phyloP scores from a whole-genome alignment of 208 protist species.

The Wallacemonas sp. region DNA sequence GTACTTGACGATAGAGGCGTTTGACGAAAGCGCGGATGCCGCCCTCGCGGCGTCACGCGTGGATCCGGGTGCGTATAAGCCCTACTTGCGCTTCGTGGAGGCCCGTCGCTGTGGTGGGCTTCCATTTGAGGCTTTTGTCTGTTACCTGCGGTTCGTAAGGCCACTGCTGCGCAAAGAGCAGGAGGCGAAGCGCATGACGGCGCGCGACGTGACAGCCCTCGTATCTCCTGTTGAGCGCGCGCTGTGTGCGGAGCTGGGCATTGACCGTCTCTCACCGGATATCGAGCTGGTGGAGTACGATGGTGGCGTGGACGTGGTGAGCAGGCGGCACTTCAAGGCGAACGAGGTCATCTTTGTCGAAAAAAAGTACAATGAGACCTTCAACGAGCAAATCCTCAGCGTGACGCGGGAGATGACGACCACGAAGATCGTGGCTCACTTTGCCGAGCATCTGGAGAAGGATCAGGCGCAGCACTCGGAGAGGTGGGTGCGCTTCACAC shows the following conservation, averaged over 20 bases:
- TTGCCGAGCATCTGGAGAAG: constrained; percentile 56
- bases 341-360: constrained; percentile 77
- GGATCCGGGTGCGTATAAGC: constrained; percentile 55
- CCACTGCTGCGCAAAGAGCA: constrained; percentile 46
- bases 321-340: constrained; percentile 50
- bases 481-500: constrained; percentile 51
- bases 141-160: constrained; percentile 49
- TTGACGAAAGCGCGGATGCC: constrained; percentile 37
- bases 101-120: constrained; percentile 50
- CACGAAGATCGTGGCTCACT: constrained; percentile 56
- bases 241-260: constrained; percentile 49
- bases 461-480: constrained; percentile 42
- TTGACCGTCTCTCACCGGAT: constrained; percentile 51
- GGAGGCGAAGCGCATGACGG: constrained; percentile 22
- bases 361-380: constrained; percentile 54
- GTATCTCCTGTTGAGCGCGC: constrained; percentile 32
- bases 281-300: constrained; percentile 76
- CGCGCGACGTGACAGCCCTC: constrained; percentile 23
- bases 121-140: constrained; percentile 80
- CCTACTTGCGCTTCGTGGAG: constrained; percentile 69
- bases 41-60: constrained; percentile 34
- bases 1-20: constrained; percentile 32
- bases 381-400: constrained; percentile 44
- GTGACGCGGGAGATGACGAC: constrained; percentile 46
- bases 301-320: constrained; percentile 76